Base-by-base conservation (phyloP, 805 yeast species). In the Yamadazyma paraphyllophila region DNA sequence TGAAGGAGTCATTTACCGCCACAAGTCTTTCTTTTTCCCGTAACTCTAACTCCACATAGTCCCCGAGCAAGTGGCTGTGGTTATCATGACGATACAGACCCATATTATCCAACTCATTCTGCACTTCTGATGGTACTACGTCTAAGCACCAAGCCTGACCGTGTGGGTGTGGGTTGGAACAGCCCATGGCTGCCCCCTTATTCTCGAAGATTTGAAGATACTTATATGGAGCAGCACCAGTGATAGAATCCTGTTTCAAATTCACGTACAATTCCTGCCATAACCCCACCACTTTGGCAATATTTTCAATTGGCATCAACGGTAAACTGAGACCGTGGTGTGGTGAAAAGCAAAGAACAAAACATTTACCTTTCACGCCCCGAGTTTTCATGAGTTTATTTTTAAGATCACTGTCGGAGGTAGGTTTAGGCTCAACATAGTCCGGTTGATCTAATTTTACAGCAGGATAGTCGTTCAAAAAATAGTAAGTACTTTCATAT, bases 81-180 rank as follows among this genome's bases (percentile, higher is more conserved):
- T 69, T 57, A 47, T 66, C 59, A 9, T 59, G 53, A 16, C 57
- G 52, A 58, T 85, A 85, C 36, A 71, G 67, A 1, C 58, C 60
- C 71, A 85, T 70, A 40, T 80, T 71, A 3, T 56, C 62, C 40
- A 82, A 66, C 61, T 85, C 90, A 43, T 73, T 69, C 15, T 69
- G 72, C 8, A 85, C 86, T 64, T 84, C 90, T 31, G 78, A 78
- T 6, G 92, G 91, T 11, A 83, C 66, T 5, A 72, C 62, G 51
- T 77, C 82, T 45, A 83, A 69, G 62, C 85, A 79, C 92, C 92
- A 85, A 11, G 85, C 88, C 65, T 85, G 92, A 24, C 91, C 88
- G 58, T 85, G 92, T 7, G 91, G 90, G 63, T 85, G 92, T 2
- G 88, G 85, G 58, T 85, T 85, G 2, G 89, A 83, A 58, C 91